Evolutionary conservation across 305 asterid genomes (phyloP), one percentile per base, ranked within the genome.

Genomic region (Petunia hybrid): DNA sequence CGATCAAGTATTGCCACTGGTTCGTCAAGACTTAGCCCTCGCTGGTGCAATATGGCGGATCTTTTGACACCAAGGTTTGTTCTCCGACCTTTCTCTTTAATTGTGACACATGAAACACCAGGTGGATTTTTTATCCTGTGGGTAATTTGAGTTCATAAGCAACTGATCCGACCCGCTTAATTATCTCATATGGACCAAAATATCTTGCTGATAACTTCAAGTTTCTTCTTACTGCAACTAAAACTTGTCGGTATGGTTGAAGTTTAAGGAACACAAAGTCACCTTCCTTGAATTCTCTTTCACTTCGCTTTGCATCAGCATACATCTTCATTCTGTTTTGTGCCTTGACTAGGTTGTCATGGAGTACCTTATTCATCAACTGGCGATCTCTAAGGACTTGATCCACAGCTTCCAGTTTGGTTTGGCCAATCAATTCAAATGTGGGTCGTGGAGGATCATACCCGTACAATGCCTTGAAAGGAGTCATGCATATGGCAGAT

Each of bases 91-190:
- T 70, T 51, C 48, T 71, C 40, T 71, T 48, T 6, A 45, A 8
- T 13, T 12, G 22, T 2, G 55, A 41, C 16, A 67, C 48, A 3
- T 68, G 75, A 6, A 73, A 73, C 1, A 43, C 4, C 5, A 43
- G 2, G 42, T n/a, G 5, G 36, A 45, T 40, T 73, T 2, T 8
- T 2, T 60, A 43, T 12, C 3, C 39, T 1, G 59, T 1, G 1
- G 78, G 78, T 4, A 73, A 13, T 48, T 73, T 45, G 8, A 73
- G 61, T 56, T 22, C 22, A n/a, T 73, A 73, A 3, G 61, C 78
- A 3, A 73, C 60, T 1, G 3, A 2, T 13, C 59, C 57, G 5
- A 48, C 9, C 35, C n/a, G n/a, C 1, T n/a, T 8, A 16, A 42
- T 46, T 2, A 46, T 16, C 78, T 9, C 35, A 31, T 1, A 73